Base-by-base conservation (phyloP, 139 green algal species). In the Edaphochlamys debaryana region DNA sequence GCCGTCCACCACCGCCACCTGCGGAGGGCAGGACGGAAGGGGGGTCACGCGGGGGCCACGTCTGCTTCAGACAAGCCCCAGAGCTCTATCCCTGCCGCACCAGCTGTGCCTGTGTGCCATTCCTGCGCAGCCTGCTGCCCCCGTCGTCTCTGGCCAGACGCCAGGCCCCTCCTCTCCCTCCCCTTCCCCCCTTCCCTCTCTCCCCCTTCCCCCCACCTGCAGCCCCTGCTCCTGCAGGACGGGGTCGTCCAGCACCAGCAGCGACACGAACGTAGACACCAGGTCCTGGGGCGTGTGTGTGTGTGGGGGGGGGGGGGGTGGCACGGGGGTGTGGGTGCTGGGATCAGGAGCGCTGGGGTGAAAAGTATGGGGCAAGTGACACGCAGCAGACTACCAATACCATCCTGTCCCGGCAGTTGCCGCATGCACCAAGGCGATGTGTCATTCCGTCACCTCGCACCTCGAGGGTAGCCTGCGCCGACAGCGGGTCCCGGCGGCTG, bases 1-100 rank as follows among this genome's bases (percentile, higher is more conserved):
- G 56, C 80, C 66, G 48, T 90, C 87, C 13, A 72, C 82, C 34
- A 90, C 54, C 7, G 79, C 82, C 34, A 90, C 87, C 87, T 90
- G 66, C 8, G 25, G 32, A 48, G 7, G 5, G 36, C 11, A 1
- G 34, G 25, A 13, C 32, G 27, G 34, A 9, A 2, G 64, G 30
- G 23, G 17, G 67, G 2, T 23, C 3, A 7, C 7, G 66, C 36
- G 8, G 22, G 27, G 38, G 32, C 19, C 30, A 38, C 30, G 29
- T 38, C 20, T 20, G 23, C 13, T 8, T 40, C 56, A 29, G 5
- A 64, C 11, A 63, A 4, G 17, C 20, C 4, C 54, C 4, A 29
- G 11, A 30, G 8, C 4, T 30, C 29, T 32, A 15, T 54, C 11
- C 15, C 11, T 15, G 48, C 48, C 11, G 11, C 11, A 11, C 48